Conservation (phyloP, 1,139 yeast genomes). For the Lodderomyces theae region DNA sequence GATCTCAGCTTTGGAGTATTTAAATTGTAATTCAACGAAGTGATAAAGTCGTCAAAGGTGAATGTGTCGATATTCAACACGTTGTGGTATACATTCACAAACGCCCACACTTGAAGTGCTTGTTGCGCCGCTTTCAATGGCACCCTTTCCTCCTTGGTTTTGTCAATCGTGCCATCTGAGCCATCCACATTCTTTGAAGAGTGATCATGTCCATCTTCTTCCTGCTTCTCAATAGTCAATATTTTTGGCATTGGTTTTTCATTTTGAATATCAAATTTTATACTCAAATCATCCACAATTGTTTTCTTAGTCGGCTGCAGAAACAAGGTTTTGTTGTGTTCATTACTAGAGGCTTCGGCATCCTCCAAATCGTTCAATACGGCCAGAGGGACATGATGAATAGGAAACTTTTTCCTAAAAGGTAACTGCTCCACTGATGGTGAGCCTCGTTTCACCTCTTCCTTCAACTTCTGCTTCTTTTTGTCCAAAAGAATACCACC, state of each 20-base stretch:
- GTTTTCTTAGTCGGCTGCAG: constrained; percentile 39
- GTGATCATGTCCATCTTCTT: constrained; percentile 21
- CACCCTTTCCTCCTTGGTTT: not conserved
- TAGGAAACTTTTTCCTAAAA: constrained; percentile 29
- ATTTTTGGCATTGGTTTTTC: constrained; percentile 30
- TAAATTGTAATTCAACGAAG: constrained; percentile 57
- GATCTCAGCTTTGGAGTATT: constrained; percentile 37
- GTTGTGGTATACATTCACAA: constrained; percentile 66
- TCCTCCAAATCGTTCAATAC: constrained; percentile 19
- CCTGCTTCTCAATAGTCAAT: constrained; percentile 30
- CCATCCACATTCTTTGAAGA: constrained; percentile 2
- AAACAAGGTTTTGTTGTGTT: not conserved
- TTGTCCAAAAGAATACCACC: not conserved
- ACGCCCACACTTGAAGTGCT: constrained; percentile 70
- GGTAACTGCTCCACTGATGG: constrained; percentile 7
- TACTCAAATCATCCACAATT: constrained; percentile 36
- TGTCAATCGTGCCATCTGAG: constrained; percentile 18
- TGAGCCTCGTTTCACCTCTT: constrained; percentile 6
- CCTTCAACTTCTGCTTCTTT: not conserved
- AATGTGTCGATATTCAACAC: constrained; percentile 67
- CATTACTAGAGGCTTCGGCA: constrained; percentile 18
- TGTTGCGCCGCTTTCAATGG: constrained; percentile 27
- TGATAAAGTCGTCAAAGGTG: constrained; percentile 75
- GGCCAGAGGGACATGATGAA: constrained; percentile 37
- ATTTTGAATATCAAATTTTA: constrained; percentile 42